Evolutionary conservation across 2,329 filamentous ascomycete genomes (phyloP).

Genomic region (Chaetoscypha palmicola): DNA sequence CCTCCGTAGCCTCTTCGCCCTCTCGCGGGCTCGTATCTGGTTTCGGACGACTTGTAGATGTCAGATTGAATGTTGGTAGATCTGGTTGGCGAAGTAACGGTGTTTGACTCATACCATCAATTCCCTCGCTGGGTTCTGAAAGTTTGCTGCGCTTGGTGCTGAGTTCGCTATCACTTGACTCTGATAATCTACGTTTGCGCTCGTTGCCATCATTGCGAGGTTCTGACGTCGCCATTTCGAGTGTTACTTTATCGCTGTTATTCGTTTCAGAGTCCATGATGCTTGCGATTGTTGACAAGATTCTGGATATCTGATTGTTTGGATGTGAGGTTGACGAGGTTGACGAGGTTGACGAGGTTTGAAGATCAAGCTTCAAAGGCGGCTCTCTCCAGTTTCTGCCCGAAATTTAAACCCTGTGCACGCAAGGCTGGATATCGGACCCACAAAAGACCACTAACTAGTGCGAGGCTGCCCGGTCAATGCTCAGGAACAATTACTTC

Average conservation of each 20-base stretch:
- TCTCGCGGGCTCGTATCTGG: conserved; percentile 12
- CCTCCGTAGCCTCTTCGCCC: conserved; percentile 7
- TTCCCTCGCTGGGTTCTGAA: conserved; percentile 16
- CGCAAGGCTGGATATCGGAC: conserved; percentile 1
- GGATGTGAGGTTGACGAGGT: too few species aligned
- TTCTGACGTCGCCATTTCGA: neutral
- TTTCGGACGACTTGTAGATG: conserved; percentile 18
- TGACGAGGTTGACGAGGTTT: too few species aligned
- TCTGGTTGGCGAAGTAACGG: conserved; percentile 25
- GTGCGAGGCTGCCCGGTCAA: too few species aligned
- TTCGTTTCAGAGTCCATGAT: neutral
- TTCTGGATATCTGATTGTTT: too few species aligned
- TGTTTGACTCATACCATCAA: conserved; percentile 19
- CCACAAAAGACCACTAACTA: too few species aligned
- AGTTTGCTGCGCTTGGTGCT: conserved; percentile 28
- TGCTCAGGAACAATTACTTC: neutral
- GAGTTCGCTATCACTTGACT: conserved; percentile 20
- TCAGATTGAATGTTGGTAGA: conserved; percentile 31
- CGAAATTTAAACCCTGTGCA: conserved; percentile 4
- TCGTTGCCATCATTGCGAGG: neutral
- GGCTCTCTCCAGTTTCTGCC: too few species aligned
- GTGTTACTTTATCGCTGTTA: neutral
- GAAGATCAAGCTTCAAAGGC: too few species aligned
- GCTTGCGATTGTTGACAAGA: too few species aligned
- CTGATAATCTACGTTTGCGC: conserved; percentile 26